Conservation (phyloP, 805 yeast genomes). For the Candida patagonica region DNA sequence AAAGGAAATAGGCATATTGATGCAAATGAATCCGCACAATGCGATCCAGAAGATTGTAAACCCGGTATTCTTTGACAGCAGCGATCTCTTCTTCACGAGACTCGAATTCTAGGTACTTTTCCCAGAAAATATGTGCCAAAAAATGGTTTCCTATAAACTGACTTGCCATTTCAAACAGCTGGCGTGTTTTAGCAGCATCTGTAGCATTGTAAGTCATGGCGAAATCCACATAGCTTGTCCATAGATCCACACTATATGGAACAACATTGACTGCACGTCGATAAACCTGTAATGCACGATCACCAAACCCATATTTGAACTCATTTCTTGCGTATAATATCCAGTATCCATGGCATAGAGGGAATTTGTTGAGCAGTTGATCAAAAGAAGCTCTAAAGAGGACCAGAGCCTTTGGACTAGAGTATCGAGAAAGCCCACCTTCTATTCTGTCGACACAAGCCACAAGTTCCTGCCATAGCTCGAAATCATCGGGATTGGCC, state of each 20-base stretch:
- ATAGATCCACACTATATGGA: conserved; percentile 25
- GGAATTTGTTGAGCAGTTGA: conserved; percentile 26
- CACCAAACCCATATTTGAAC: conserved; percentile 26
- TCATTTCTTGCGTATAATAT: conserved; percentile 31
- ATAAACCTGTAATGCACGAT: conserved; percentile 26
- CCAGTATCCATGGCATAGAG: conserved; percentile 35
- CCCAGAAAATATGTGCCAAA: conserved; percentile 77
- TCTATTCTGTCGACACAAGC: conserved; percentile 21
- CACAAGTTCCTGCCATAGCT: conserved; percentile 28
- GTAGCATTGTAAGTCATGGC: conserved; percentile 16
- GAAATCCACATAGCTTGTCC: conserved; percentile 32
- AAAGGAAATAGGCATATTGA: conserved; percentile 74
- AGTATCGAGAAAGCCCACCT: conserved; percentile 25
- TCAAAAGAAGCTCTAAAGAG: conserved; percentile 24
- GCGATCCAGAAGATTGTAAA: conserved; percentile 30
- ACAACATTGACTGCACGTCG: conserved; percentile 26
- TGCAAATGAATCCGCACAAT: conserved; percentile 54
- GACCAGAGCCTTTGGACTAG: conserved; percentile 20
- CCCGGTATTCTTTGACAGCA: neutral
- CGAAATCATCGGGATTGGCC: conserved; percentile 25
- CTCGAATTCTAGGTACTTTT: conserved; percentile 58
- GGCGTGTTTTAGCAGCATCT: conserved; percentile 14
- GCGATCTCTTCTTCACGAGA: conserved; percentile 36
- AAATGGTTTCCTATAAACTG: conserved; percentile 58
- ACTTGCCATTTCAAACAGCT: conserved; percentile 40